Evolutionary conservation across 2,329 filamentous ascomycete species (phyloP).

Genomic region (Emmonsiellopsis sp.): DNA sequence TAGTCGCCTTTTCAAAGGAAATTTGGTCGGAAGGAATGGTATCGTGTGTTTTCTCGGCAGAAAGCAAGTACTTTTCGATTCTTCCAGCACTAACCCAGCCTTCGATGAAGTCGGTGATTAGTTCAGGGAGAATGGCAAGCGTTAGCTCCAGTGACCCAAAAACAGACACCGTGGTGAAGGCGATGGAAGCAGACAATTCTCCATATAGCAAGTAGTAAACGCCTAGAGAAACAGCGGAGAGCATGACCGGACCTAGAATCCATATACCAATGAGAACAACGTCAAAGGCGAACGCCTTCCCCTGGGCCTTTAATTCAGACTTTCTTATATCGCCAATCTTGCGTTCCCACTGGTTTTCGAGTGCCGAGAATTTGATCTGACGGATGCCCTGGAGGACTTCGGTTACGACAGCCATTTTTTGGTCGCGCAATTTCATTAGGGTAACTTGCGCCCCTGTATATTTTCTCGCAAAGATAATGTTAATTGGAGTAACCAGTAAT

Average conservation of each 20-base stretch:
- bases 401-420: slow-evolving; percentile 65
- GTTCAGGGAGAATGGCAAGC: slow-evolving; percentile 60
- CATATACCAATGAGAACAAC: slow-evolving; percentile 56
- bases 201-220: slow-evolving; percentile 58
- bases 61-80: slow-evolving; percentile 60
- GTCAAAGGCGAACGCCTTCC: slow-evolving; percentile 57
- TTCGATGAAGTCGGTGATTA: slow-evolving; percentile 61
- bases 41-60: slow-evolving; percentile 52
- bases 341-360: slow-evolving; percentile 65
- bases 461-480: slow-evolving; percentile 55
- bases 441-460: slow-evolving; percentile 57
- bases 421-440: slow-evolving; percentile 66
- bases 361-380: slow-evolving; percentile 75
- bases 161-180: slow-evolving; percentile 68
- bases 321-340: slow-evolving; percentile 58
- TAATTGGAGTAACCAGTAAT: slow-evolving; percentile 56
- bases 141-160: slow-evolving; percentile 66
- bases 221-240: slow-evolving; percentile 61
- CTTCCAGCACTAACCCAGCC: slow-evolving; percentile 63
- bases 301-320: slow-evolving; percentile 57
- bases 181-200: slow-evolving; percentile 58
- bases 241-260: slow-evolving; percentile 63
- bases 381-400: slow-evolving; percentile 70
- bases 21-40: slow-evolving; percentile 50
- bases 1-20: slow-evolving; percentile 55